These are phyloP conservation scores for Protea cynaroides DNA, from an alignment of 164 flowering plant species.

Conservation along the genomic window DNA sequence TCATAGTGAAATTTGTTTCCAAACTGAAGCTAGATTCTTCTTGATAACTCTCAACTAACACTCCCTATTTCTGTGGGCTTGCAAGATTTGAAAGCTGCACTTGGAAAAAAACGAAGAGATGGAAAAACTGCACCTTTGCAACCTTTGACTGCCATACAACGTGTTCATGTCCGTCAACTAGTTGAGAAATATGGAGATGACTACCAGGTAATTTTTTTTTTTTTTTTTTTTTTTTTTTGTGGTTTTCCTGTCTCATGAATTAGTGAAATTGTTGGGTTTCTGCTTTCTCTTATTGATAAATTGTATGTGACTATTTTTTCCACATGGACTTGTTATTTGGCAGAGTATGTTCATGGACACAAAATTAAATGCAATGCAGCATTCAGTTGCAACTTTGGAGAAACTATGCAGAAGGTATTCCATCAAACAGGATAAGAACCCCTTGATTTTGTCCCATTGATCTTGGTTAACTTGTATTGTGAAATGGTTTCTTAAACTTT, in stretches of 20 bases:
- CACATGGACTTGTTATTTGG: conserved; percentile 8
- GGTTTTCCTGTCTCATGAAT: not conserved
- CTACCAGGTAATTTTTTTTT: conserved; percentile 46
- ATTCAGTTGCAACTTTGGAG: conserved; percentile 64
- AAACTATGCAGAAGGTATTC: conserved; percentile 74
- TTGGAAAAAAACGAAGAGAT: conserved; percentile 86
- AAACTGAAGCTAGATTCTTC: not conserved
- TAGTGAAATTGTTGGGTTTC: not conserved
- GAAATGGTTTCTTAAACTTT: no score
- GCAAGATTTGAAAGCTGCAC: conserved; percentile 75
- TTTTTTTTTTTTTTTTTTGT: not conserved
- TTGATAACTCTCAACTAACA: conserved; percentile 1
- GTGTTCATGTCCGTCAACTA: conserved; percentile 47
- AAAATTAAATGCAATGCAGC: conserved; percentile 83
- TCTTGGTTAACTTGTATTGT: no score
- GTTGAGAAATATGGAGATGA: conserved; percentile 78
- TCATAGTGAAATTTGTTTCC: not conserved
- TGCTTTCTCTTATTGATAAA: not conserved
- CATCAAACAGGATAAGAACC: conserved; percentile 36
- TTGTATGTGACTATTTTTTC: not conserved
- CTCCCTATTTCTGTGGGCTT: not conserved
- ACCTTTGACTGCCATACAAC: conserved; percentile 74
- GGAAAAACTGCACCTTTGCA: conserved; percentile 58
- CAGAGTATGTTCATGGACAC: conserved; percentile 91
- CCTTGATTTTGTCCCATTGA: conserved; percentile 34